Evolutionary conservation across 768 basidiomycete genomes (phyloP).

Genomic region (Mrakia gelida): DNA sequence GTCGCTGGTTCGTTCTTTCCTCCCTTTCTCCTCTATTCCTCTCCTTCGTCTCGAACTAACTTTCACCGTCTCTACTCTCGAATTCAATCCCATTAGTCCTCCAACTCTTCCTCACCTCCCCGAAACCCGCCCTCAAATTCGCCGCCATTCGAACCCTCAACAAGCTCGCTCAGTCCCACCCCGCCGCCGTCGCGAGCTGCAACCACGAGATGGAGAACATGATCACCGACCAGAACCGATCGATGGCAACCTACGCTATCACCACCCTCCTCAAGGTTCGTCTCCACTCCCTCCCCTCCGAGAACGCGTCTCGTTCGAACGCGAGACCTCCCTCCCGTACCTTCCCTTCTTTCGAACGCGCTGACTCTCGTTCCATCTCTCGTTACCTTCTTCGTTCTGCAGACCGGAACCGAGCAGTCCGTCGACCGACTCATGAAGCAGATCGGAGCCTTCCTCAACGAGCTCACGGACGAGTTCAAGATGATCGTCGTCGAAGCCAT

Average conservation of each 20-base stretch:
- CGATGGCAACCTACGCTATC: slow-evolving; percentile 96
- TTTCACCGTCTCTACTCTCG: slow-evolving; percentile 12
- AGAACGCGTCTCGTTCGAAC: background rate
- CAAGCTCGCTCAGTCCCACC: slow-evolving; percentile 77
- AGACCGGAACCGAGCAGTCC: slow-evolving; percentile 98
- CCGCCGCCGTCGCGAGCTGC: slow-evolving; percentile 78
- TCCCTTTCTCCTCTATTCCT: background rate
- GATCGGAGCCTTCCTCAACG: slow-evolving; percentile 96
- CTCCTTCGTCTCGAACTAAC: background rate
- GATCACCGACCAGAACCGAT: slow-evolving; percentile 90
- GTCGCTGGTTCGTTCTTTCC: slow-evolving; percentile 65
- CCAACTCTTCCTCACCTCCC: slow-evolving; percentile 91
- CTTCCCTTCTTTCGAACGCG: background rate
- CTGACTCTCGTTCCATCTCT: too few relatives aligned
- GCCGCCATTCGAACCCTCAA: slow-evolving; percentile 95
- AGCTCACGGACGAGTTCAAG: slow-evolving; percentile 99
- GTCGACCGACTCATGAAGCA: slow-evolving; percentile 99
- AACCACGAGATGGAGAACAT: slow-evolving; percentile 95
- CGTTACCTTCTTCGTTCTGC: slow-evolving; percentile 20
- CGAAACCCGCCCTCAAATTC: slow-evolving; percentile 91
- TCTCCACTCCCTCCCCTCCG: slow-evolving; percentile 29
- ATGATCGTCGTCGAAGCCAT: slow-evolving; percentile 99
- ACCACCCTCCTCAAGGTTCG: slow-evolving; percentile 90
- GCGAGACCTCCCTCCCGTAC: background rate
- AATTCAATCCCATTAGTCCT: slow-evolving; percentile 56